Evolutionary conservation across 371 early-diverging fungal species (phyloP).

Genomic region (Mucor ambiguus): DNA sequence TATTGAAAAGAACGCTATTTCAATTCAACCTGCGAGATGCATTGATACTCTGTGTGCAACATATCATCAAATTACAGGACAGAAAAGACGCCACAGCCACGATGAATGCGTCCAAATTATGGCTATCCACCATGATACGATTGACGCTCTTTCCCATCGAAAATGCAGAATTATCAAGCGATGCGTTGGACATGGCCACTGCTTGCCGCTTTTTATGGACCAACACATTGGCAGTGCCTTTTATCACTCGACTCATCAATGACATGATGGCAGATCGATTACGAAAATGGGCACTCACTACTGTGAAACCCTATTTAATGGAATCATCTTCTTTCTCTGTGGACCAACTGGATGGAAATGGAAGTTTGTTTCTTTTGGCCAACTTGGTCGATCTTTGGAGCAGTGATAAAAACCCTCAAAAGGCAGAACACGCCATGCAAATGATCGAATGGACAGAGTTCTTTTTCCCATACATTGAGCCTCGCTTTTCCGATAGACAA

Average conservation of each 20-base stretch:
- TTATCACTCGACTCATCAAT: constrained; percentile 22
- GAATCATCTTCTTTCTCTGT: neutral
- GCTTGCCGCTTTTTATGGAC: constrained; percentile 28
- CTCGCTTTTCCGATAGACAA: constrained; percentile 52
- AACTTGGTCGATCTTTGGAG: constrained; percentile 54
- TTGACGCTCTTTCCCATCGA: constrained; percentile 51
- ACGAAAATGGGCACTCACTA: constrained; percentile 14
- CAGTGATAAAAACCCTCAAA: neutral
- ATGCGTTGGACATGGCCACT: constrained; percentile 14
- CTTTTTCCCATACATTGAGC: constrained; percentile 41
- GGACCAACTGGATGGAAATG: constrained; percentile 46
- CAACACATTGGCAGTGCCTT: constrained; percentile 28
- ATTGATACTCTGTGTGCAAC: constrained; percentile 32
- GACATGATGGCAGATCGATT: constrained; percentile 25
- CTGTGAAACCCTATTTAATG: constrained; percentile 6
- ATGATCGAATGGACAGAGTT: constrained; percentile 34
- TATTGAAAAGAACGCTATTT: constrained; percentile 18
- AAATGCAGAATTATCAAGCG: constrained; percentile 30
- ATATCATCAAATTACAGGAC: constrained; percentile 45
- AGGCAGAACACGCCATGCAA: constrained; percentile 2
- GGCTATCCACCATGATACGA: constrained; percentile 58
- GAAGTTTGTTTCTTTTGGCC: constrained; percentile 57
- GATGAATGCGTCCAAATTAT: constrained; percentile 46
- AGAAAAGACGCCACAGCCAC: constrained; percentile 31
- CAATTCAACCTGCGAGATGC: constrained; percentile 40